A percentile compares a stretch with the other conserved stretches of the same genome.
Evolutionary conservation across 257 asterid species (phyloP).

Genomic region (Handroanthus guayacan): DNA sequence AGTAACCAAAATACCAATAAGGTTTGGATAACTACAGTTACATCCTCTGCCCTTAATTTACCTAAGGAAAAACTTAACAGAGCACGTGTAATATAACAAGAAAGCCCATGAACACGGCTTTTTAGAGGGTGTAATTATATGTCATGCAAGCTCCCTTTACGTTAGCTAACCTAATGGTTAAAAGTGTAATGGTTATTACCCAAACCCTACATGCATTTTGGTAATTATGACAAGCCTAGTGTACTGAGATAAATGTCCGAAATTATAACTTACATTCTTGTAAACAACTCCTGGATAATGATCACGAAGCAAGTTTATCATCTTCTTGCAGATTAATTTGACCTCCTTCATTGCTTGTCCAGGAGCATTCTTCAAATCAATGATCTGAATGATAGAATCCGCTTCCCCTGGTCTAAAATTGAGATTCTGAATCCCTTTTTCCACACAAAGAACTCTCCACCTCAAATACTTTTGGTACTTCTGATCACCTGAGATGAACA

Average conservation of each 20-base stretch:
- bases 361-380: conserved; percentile 62
- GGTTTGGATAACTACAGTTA: no score
- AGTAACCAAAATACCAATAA: no score
- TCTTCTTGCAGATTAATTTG: conserved; percentile 55
- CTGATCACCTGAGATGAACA: conserved; percentile 38
- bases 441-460: conserved; percentile 75
- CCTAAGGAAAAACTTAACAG: no score
- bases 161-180: no score
- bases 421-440: conserved; percentile 62
- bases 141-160: no score
- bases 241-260: background rate
- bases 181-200: no score
- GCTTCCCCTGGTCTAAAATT: conserved; percentile 66
- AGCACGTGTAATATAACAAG: no score
- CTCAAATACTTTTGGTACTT: conserved; percentile 51
- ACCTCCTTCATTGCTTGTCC: conserved; percentile 57
- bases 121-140: no score
- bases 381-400: conserved; percentile 63
- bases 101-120: no score
- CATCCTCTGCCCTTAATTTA: no score
- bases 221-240: background rate
- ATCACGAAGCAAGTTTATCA: conserved; percentile 55
- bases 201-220: no score
- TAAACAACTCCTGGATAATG: conserved; percentile 75
- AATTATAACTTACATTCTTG: conserved; percentile 58